Percentiles rank a stretch among this genome's conserved stretches.
Evolutionary conservation across 768 basidiomycete genomes (phyloP).

Genomic region (Xerocomellus chrysenteron): DNA sequence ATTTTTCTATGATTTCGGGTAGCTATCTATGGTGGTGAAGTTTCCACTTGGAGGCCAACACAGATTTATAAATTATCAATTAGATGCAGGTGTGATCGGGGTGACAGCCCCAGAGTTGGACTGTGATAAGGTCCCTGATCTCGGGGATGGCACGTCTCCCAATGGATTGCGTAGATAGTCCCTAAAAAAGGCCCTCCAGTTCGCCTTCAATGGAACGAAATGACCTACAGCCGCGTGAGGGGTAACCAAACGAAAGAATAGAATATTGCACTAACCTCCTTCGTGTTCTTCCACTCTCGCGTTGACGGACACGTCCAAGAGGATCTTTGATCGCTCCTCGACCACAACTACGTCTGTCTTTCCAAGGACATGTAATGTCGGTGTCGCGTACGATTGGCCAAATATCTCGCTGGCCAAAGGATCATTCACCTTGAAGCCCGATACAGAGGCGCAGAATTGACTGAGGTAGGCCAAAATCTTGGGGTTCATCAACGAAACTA

Average conservation of each 20-base stretch:
- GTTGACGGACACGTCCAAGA: conserved; percentile 52
- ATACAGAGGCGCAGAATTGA: conserved; percentile 71
- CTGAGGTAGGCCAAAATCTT: conserved; percentile 34
- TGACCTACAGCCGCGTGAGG: conserved; percentile 52
- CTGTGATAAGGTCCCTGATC: conserved; percentile 30
- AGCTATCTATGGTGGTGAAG: conserved; percentile 3
- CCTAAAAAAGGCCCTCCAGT: conserved; percentile 74
- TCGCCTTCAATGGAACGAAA: conserved; percentile 76
- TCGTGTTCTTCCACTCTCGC: conserved; percentile 55
- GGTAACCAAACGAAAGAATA: background rate
- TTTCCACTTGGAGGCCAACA: background rate
- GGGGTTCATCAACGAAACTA: background rate
- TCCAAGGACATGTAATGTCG: conserved; percentile 79
- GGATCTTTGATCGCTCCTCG: conserved; percentile 59
- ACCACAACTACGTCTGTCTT: conserved; percentile 71
- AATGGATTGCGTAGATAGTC: conserved; percentile 60
- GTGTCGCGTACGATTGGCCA: conserved; percentile 56
- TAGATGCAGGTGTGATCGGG: conserved; percentile 29
- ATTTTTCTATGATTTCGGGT: background rate
- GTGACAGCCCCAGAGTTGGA: conserved; percentile 50
- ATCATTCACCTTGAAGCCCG: conserved; percentile 60
- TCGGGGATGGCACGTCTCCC: conserved; percentile 47
- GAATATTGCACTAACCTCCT: conserved; percentile 57
- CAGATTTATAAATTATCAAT: conserved; percentile 3
- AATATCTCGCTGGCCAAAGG: conserved; percentile 52